Conservation (phyloP, 495 filamentous ascomycete genomes). For the Aspergillus steynii region DNA sequence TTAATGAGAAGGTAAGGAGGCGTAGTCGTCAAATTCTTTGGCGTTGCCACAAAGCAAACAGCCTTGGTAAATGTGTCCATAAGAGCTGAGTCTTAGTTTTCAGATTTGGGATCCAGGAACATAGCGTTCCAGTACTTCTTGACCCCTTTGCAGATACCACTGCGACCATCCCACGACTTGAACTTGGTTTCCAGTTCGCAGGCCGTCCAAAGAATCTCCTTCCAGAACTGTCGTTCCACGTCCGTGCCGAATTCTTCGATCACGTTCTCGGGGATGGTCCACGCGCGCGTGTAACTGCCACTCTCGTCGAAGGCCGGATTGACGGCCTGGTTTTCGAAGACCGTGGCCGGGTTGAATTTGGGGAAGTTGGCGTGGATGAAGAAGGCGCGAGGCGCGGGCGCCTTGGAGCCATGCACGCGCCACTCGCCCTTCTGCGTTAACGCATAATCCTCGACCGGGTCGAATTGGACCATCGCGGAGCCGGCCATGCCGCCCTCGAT, state of each 20-base stretch:
- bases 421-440: slow-evolving; percentile 24
- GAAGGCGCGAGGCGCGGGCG: slow-evolving; percentile 30
- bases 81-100: not conserved
- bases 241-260: slow-evolving; percentile 41
- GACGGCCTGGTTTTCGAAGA: slow-evolving; percentile 38
- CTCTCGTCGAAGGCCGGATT: slow-evolving; percentile 36
- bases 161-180: slow-evolving; percentile 29
- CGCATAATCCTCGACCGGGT: slow-evolving; percentile 40
- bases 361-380: slow-evolving; percentile 53
- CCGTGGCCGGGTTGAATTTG: slow-evolving; percentile 50
- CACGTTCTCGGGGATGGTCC: slow-evolving; percentile 42
- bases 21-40: not conserved
- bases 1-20: not conserved
- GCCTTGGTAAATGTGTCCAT: not conserved
- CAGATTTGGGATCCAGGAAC: slow-evolving; percentile 13
- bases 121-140: slow-evolving; percentile 33
- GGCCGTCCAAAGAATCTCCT: slow-evolving; percentile 46
- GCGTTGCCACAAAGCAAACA: not conserved
- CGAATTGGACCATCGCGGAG: slow-evolving; percentile 45
- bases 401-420: slow-evolving; percentile 23
- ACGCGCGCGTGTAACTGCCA: slow-evolving; percentile 41
- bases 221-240: slow-evolving; percentile 53
- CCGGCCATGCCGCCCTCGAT: slow-evolving; percentile 47
- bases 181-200: slow-evolving; percentile 49
- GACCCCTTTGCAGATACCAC: slow-evolving; percentile 31